These are phyloP conservation scores for Elongisporangium undulatum DNA, from an alignment of 352 stramenopile genomes.

Conservation along the genomic window DNA sequence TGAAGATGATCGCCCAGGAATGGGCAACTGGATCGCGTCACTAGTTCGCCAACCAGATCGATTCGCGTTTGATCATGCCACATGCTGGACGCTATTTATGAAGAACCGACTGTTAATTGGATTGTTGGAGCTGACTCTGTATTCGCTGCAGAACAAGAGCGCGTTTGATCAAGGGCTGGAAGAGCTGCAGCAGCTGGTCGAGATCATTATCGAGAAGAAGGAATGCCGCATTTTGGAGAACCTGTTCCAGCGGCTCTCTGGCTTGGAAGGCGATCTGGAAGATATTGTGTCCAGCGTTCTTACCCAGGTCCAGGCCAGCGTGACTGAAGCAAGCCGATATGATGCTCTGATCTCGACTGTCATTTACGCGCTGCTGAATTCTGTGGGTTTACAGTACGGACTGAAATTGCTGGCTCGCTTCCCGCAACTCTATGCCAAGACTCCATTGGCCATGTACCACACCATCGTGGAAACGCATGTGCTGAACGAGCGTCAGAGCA, in stretches of 20 bases:
- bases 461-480: conserved; percentile 71
- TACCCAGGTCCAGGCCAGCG: conserved; percentile 34
- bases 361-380: conserved; percentile 68
- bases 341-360: conserved; percentile 51
- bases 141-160: conserved; percentile 22
- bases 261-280: conserved; percentile 18
- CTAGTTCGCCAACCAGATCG: conserved; percentile 39
- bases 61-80: conserved; percentile 46
- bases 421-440: conserved; percentile 57
- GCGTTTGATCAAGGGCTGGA: conserved; percentile 17
- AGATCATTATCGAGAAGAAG: conserved; percentile 34
- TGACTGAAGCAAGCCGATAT: conserved; percentile 36
- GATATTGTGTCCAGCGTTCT: conserved; percentile 45
- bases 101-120: conserved; percentile 35
- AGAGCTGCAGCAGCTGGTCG: conserved; percentile 42
- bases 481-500: conserved; percentile 55
- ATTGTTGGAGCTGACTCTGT: conserved; percentile 47
- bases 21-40: conserved; percentile 33
- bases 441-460: conserved; percentile 70
- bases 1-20: conserved; percentile 15
- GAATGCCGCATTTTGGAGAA: conserved; percentile 32
- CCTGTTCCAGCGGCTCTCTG: conserved; percentile 32
- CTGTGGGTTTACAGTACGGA: conserved; percentile 40
- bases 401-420: conserved; percentile 59
- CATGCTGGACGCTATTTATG: conserved; percentile 57